Conservation (phyloP, 371 early-diverging fungal genomes). For the Nematocida displodere region DNA sequence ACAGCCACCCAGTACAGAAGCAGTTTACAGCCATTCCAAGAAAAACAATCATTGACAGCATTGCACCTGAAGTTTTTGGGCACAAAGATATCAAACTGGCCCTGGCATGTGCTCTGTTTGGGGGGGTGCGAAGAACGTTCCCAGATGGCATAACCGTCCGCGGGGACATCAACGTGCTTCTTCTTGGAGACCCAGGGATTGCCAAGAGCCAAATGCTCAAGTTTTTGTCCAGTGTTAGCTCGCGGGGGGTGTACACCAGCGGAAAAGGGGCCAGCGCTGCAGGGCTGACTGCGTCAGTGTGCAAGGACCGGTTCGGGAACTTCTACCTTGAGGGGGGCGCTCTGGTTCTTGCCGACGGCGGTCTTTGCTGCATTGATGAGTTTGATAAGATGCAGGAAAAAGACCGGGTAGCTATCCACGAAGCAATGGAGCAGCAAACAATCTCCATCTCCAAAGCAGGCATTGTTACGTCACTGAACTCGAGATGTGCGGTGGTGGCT, state of each 20-base stretch:
- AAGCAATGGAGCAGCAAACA: slow-evolving; percentile 99
- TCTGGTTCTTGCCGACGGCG: slow-evolving; percentile 97
- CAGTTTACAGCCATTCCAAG: slow-evolving; percentile 70
- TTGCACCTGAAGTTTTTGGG: slow-evolving; percentile 62
- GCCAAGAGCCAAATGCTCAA: slow-evolving; percentile 97
- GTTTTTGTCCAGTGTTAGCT: slow-evolving; percentile 86
- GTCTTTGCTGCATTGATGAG: slow-evolving; percentile 98
- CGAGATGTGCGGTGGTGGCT: slow-evolving; percentile 90
- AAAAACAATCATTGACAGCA: slow-evolving; percentile 70
- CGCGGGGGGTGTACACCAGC: slow-evolving; percentile 82
- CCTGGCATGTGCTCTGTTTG: slow-evolving; percentile 87
- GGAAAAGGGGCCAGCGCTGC: slow-evolving; percentile 80
- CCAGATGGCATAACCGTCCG: slow-evolving; percentile 89
- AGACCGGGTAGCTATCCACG: slow-evolving; percentile 98
- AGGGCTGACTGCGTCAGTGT: slow-evolving; percentile 79
- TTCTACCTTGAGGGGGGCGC: slow-evolving; percentile 98
- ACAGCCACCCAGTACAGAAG: slow-evolving; percentile 23
- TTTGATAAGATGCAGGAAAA: slow-evolving; percentile 99
- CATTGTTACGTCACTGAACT: slow-evolving; percentile 95
- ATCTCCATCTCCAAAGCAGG: slow-evolving; percentile 99
- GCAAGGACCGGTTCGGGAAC: slow-evolving; percentile 73
- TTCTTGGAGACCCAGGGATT: slow-evolving; percentile 97
- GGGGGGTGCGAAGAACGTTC: slow-evolving; percentile 85
- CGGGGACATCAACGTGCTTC: slow-evolving; percentile 95
- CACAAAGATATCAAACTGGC: slow-evolving; percentile 86